Percentiles rank a stretch among this genome's conserved stretches.
phyloP scores from a whole-genome alignment of 2,329 filamentous ascomycete species.

The Sporothrix euskadiensis region DNA sequence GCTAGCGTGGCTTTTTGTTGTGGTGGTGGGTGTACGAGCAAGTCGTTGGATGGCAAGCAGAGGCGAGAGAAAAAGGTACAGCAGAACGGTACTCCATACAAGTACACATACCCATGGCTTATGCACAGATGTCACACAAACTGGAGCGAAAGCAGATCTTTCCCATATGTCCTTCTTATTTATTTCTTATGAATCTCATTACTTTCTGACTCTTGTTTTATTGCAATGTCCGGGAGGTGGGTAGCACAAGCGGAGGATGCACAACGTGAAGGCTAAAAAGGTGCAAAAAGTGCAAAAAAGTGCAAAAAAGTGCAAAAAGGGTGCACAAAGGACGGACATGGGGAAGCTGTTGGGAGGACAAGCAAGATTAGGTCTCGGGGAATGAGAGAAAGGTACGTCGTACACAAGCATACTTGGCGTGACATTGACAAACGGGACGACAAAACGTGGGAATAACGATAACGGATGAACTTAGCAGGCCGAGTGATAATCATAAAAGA shows the following conservation, averaged over 20 bases:
- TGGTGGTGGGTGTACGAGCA: not conserved
- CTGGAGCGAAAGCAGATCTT: not conserved
- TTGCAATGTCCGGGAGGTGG: conserved; percentile 19
- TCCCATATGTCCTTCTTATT: not conserved
- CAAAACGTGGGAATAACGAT: not conserved
- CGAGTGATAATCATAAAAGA: not conserved
- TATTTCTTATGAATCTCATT: not conserved
- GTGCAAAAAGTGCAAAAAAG: not conserved
- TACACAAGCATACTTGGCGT: not conserved
- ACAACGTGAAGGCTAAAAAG: not conserved
- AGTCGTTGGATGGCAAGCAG: conserved; percentile 1
- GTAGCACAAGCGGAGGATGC: conserved; percentile 15
- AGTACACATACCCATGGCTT: not conserved
- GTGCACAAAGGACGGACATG: not conserved
- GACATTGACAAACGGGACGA: not conserved
- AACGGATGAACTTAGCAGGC: not conserved
- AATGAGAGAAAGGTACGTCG: no score
- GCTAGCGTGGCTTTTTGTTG: conserved; percentile 4
- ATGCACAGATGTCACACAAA: not conserved
- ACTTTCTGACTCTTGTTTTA: not conserved
- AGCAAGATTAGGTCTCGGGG: not conserved
- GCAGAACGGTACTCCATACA: not conserved
- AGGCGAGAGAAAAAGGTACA: not conserved
- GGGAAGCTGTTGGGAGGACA: not conserved
- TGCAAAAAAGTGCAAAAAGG: not conserved